phyloP scores from a whole-genome alignment of 139 green algal genomes.

The Trebouxia sp. region DNA sequence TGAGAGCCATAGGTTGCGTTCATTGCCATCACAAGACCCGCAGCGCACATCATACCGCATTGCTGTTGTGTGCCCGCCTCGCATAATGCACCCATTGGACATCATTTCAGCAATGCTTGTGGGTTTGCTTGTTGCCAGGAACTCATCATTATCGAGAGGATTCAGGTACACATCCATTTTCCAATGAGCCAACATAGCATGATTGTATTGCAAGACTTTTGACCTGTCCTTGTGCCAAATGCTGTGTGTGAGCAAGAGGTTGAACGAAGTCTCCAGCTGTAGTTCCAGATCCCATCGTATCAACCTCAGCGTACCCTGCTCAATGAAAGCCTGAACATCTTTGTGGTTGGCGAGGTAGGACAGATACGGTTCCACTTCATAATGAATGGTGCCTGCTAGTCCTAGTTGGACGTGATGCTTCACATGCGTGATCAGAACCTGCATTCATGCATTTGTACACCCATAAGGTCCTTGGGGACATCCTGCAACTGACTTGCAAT shows the following conservation, averaged over 20 bases:
- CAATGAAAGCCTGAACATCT: background rate
- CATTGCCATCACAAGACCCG: background rate
- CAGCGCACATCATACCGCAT: background rate
- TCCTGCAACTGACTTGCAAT: no score
- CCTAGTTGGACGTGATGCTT: background rate
- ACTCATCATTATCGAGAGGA: slow-evolving; percentile 9
- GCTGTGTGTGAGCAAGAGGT: background rate
- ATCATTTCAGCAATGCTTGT: background rate
- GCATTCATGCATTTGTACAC: no score
- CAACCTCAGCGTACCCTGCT: background rate
- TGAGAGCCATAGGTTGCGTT: background rate
- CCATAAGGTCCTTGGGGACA: no score
- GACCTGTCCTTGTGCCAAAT: background rate
- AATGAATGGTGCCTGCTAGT: background rate
- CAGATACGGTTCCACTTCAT: background rate
- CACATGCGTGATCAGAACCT: background rate
- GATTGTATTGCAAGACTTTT: background rate
- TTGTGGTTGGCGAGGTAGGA: background rate
- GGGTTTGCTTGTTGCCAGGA: background rate
- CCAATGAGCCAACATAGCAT: slow-evolving; percentile 3
- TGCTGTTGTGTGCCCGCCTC: background rate
- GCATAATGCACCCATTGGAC: background rate
- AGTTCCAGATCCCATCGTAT: background rate
- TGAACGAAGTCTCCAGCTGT: background rate
- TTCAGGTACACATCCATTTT: background rate